Evolutionary conservation across 352 stramenopile species (phyloP).

Genomic region (Bremia lactucae): DNA sequence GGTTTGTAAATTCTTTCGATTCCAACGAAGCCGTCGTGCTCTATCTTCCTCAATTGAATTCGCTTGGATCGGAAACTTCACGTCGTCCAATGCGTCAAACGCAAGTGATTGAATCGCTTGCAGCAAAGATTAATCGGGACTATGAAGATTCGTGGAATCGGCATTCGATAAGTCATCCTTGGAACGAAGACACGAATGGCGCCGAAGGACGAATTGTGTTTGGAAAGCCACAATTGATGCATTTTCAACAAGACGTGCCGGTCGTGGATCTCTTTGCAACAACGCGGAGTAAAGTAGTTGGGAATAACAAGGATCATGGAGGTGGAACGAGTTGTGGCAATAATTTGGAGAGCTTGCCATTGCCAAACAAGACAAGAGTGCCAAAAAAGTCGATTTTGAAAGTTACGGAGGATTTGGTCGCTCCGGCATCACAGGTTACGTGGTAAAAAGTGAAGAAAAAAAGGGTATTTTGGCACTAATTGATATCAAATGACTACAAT

Average conservation of each 20-base stretch:
- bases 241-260: slow-evolving; percentile 24
- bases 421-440: slow-evolving; percentile 23
- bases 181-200: slow-evolving; percentile 11
- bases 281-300: slow-evolving; percentile 24
- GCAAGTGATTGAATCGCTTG: slow-evolving; percentile 47
- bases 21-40: slow-evolving; percentile 27
- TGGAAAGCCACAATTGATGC: slow-evolving; percentile 33
- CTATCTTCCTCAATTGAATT: slow-evolving; percentile 51
- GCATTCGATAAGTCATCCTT: too few species aligned
- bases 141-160: slow-evolving; percentile 39
- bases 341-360: slow-evolving; percentile 20
- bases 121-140: slow-evolving; percentile 35
- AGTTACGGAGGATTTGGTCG: slow-evolving; percentile 22
- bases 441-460: slow-evolving; percentile 11
- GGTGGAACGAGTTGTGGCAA: background rate
- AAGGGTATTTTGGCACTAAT: too few species aligned
- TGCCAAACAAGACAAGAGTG: slow-evolving; percentile 30
- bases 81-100: slow-evolving; percentile 38
- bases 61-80: slow-evolving; percentile 46
- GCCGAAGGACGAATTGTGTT: slow-evolving; percentile 34
- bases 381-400: slow-evolving; percentile 55
- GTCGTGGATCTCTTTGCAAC: slow-evolving; percentile 35
- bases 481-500: too few species aligned
- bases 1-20: slow-evolving; percentile 8
- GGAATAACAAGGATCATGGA: background rate